A percentile compares a stretch with the other conserved stretches of the same genome.
Conservation (phyloP, 495 filamentous ascomycete genomes). For the Lasiosphaeria miniovina region DNA sequence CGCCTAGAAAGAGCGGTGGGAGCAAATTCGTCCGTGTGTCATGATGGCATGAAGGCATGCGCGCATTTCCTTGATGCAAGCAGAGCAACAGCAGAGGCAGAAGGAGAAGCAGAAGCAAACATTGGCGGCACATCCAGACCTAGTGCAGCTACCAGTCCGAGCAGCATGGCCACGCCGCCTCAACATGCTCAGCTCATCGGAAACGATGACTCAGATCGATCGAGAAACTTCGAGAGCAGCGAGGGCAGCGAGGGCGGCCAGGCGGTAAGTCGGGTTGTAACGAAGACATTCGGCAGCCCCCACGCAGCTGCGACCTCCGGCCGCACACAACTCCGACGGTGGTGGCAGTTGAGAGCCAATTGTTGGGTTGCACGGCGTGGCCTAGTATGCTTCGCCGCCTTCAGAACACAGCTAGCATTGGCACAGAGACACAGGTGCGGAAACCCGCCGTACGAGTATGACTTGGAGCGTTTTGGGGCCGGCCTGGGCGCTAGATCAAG, state of each 20-base stretch:
- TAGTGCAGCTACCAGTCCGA: background rate
- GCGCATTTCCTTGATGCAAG: background rate
- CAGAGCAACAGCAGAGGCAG: too few species aligned
- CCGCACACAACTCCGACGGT: background rate
- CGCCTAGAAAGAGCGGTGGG: background rate
- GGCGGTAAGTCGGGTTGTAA: too few species aligned
- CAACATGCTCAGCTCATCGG: background rate
- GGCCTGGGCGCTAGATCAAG: background rate
- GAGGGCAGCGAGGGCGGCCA: too few species aligned
- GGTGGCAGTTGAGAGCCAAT: background rate
- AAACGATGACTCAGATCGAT: background rate
- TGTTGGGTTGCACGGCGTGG: background rate
- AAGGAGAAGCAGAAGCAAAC: background rate
- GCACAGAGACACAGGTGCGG: constrained; percentile 3
- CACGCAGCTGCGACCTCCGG: background rate
- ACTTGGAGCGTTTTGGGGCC: background rate
- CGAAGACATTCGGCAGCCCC: too few species aligned
- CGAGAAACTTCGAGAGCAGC: background rate
- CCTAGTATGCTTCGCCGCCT: constrained; percentile 14
- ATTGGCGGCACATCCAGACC: background rate
- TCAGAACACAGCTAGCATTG: background rate
- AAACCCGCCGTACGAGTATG: constrained; percentile 3
- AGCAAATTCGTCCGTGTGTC: background rate
- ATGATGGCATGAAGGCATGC: background rate
- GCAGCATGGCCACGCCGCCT: background rate